These are phyloP conservation scores for Pezicula rhizophila DNA, from an alignment of 2,329 filamentous ascomycete genomes.

Conservation along the genomic window DNA sequence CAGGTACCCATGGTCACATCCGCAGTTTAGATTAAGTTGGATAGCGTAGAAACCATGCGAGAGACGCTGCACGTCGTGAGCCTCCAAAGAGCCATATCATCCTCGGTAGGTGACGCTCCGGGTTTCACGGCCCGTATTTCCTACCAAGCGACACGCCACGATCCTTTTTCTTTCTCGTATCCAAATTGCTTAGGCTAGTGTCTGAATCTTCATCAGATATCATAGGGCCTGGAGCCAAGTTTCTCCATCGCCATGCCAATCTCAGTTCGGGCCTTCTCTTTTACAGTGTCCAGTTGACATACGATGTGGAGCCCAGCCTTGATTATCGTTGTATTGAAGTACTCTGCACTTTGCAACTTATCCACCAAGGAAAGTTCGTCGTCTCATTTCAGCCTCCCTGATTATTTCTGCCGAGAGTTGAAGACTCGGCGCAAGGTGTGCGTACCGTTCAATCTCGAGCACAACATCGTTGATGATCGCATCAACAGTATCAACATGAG, in stretches of 20 bases:
- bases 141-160: neutral
- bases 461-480: conserved; percentile 74
- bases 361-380: conserved; percentile 52
- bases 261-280: neutral
- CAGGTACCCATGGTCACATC: no score
- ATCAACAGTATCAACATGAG: conserved; percentile 58
- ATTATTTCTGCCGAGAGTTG: conserved; percentile 74
- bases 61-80: neutral
- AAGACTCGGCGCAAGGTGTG: conserved; percentile 69
- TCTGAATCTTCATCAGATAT: neutral
- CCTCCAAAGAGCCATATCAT: neutral
- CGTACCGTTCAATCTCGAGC: conserved; percentile 67
- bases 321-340: neutral
- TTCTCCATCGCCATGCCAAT: neutral
- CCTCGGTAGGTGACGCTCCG: neutral
- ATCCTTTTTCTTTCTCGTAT: neutral
- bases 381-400: conserved; percentile 68
- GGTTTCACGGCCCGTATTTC: neutral
- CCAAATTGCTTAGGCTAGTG: neutral
- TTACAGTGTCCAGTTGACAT: no score
- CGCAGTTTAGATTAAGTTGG: neutral
- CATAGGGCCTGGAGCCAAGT: neutral
- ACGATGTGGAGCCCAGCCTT: no score
- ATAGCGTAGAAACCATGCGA: neutral
- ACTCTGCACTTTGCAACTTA: conserved; percentile 4